phyloP scores from a whole-genome alignment of 192 early-diverging fungal genomes.

The Coemansia sp. region DNA sequence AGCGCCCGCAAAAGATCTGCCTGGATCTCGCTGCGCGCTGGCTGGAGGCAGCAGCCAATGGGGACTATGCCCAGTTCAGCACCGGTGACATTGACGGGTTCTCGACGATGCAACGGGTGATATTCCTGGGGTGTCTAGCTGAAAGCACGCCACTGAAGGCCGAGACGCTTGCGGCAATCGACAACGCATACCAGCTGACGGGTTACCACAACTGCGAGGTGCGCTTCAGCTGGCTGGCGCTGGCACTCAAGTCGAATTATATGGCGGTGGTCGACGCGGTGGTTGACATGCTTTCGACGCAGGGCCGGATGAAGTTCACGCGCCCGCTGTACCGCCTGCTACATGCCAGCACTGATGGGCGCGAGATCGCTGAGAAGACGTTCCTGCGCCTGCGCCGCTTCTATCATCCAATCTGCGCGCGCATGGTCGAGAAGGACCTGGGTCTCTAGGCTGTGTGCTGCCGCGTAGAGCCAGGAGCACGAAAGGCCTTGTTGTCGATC shows the following conservation, averaged over 20 bases:
- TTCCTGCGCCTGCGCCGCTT: conserved; percentile 47
- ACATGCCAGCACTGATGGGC: no score
- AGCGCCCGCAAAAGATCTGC: conserved; percentile 78
- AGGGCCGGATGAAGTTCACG: conserved; percentile 94
- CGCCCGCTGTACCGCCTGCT: conserved; percentile 68
- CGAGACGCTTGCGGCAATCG: conserved; percentile 63
- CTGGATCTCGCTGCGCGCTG: conserved; percentile 76
- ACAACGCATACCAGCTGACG: conserved; percentile 71
- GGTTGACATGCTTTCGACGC: conserved; percentile 72
- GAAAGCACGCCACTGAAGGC: conserved; percentile 65
- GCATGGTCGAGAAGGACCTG: conserved; percentile 88
- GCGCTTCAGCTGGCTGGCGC: conserved; percentile 79
- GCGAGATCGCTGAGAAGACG: no score
- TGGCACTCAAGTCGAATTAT: conserved; percentile 75
- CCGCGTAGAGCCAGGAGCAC: no score
- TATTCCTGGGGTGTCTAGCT: conserved; percentile 77
- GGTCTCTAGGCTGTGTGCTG: conserved; percentile 12
- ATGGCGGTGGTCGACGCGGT: conserved; percentile 29
- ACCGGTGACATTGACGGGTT: conserved; percentile 66
- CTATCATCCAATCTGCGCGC: conserved; percentile 93
- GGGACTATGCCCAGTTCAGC: conserved; percentile 59
- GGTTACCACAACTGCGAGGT: conserved; percentile 79
- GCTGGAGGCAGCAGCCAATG: conserved; percentile 59
- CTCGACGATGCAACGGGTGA: conserved; percentile 75
- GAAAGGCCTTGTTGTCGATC: neutral